Conservation (phyloP, 306 rosid species). For the Prunus mume region DNA sequence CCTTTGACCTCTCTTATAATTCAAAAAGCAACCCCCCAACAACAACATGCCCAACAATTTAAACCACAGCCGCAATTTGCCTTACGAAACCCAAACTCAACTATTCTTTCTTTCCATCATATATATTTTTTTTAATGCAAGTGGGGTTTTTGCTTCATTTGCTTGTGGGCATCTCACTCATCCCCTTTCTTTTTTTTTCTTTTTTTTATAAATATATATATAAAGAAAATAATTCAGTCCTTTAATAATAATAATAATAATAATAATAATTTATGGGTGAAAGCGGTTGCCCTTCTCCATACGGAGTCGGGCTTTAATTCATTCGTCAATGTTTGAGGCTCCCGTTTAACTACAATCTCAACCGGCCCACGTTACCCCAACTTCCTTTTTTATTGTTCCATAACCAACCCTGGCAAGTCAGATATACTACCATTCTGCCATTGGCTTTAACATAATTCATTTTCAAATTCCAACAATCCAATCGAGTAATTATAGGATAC, state of each 20-base stretch:
- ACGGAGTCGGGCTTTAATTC: constrained; percentile 51
- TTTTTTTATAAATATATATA: too few species aligned
- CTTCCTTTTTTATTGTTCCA: constrained; percentile 18
- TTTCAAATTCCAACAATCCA: too few species aligned
- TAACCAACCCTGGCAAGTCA: constrained; percentile 17
- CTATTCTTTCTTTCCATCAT: not conserved
- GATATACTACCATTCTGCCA: constrained; percentile 20
- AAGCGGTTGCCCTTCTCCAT: constrained; percentile 48
- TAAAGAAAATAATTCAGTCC: not conserved
- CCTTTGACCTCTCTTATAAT: constrained; percentile 59
- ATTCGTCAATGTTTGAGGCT: constrained; percentile 79
- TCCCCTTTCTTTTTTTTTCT: not conserved
- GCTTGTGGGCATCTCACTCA: constrained; percentile 44
- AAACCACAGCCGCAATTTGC: constrained; percentile 66
- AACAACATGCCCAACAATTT: constrained; percentile 3
- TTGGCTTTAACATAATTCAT: not conserved
- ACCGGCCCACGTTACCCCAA: constrained; percentile 60
- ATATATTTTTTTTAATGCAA: constrained; percentile 9
- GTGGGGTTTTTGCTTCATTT: constrained; percentile 23
- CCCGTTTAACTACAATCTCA: constrained; percentile 50
- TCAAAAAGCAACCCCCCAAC: not conserved
- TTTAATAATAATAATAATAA: not conserved
- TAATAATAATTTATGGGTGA: not conserved
- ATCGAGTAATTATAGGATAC: too few species aligned
- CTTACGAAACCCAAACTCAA: constrained; percentile 48